A percentile compares a stretch with the other conserved stretches of the same genome.
Evolutionary conservation across 306 rosid species (phyloP).

Genomic region (Begonia masoniana): DNA sequence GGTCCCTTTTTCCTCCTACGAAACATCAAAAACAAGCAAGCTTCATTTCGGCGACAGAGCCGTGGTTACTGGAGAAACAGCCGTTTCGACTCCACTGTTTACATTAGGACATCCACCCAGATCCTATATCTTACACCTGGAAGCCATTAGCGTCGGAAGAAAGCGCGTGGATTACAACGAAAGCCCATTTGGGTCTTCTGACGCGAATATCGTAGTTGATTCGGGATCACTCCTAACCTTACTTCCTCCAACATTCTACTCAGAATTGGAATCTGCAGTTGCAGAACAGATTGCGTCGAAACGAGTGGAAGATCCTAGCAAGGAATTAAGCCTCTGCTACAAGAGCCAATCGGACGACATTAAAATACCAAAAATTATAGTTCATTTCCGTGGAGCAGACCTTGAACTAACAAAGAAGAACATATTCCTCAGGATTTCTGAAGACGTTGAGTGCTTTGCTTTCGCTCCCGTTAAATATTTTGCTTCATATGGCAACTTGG

Average conservation of each 20-base stretch:
- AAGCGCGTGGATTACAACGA: neutral
- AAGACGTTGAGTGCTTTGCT: constrained; percentile 26
- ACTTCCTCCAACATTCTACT: neutral
- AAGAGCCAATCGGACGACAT: neutral
- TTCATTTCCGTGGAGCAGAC: constrained; percentile 12
- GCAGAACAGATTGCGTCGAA: neutral
- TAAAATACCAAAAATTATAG: neutral
- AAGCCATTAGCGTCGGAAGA: constrained; percentile 18
- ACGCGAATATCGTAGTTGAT: constrained; percentile 20
- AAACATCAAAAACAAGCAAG: neutral
- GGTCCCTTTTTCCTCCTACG: neutral
- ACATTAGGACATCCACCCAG: neutral
- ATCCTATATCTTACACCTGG: constrained; percentile 13
- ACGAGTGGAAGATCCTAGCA: neutral
- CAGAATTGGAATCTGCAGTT: constrained; percentile 1
- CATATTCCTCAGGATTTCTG: constrained; percentile 15
- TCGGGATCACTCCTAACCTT: constrained; percentile 24
- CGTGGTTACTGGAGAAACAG: constrained; percentile 12
- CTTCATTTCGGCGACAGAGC: constrained; percentile 21
- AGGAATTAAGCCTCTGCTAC: constrained; percentile 11
- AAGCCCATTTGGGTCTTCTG: neutral
- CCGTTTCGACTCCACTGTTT: constrained; percentile 18
- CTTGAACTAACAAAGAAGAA: constrained; percentile 1
- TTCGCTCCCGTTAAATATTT: neutral
- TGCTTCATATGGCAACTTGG: constrained; percentile 32